Base-by-base conservation (phyloP, 1,139 yeast genomes). In the Geotrichum carabidarum region DNA sequence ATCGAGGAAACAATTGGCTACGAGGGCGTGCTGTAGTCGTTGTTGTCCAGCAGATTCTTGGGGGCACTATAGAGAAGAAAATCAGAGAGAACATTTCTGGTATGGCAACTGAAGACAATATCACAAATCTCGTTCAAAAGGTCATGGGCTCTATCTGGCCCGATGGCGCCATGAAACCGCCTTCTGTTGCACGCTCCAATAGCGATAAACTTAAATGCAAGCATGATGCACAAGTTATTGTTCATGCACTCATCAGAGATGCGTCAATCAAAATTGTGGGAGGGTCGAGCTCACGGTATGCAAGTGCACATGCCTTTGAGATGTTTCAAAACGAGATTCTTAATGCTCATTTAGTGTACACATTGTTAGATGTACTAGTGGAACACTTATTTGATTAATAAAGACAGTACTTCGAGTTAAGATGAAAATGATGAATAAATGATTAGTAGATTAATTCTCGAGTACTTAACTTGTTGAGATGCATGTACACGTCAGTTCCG, bases 41-140 rank as follows among this genome's bases (percentile, higher is more conserved):
- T 2, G 81, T 91, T 2, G 73, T 90, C 44, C 97, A 90, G 67
- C 96, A 89, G 67, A 69, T 91, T 1, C 77, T 91, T 53, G 97
- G 97, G 0, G 88, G 95, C 2, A 86, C 97, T 0, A 84, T 90
- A 55, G 97, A 91, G 65, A 83, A 81, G 65, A 84, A 84, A 59
- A 78, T 84, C 8, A 71, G 82, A 44, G 78, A 76, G n/a, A 70
- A 71, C 61, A 76, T 76, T 68, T 75, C 62, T 0, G 50, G 48
- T 1, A 15, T 47, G 3, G 57, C 60, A 1, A 74, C 66, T 58
- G 83, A 81, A 53, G 79, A 76, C 31, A 76, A 74, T 31, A 65
- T 86, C 0, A 70, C 79, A 4, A 81, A 77, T 38, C 46, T 79
- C 4, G 57, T 86, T 1, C 66, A 68, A 1, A 53, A 65, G 40